These are phyloP conservation scores for Plenodomus lindquistii DNA, from an alignment of 2,329 filamentous ascomycete species.

Conservation along the genomic window DNA sequence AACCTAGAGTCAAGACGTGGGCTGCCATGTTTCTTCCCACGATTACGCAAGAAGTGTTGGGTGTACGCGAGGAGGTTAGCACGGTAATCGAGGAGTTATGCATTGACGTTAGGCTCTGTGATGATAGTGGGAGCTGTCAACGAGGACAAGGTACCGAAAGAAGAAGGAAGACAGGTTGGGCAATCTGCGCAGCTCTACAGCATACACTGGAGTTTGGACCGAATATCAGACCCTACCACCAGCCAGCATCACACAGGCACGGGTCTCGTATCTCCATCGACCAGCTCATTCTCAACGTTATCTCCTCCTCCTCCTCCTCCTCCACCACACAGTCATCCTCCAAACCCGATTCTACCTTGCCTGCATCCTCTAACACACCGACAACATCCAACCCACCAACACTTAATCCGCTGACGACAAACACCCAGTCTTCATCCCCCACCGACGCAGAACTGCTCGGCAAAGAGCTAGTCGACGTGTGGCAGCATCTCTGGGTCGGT, in stretches of 20 bases:
- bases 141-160: not conserved
- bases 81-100: slow-evolving; percentile 28
- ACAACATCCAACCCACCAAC: not conserved
- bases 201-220: slow-evolving; percentile 32
- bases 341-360: not conserved
- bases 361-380: not conserved
- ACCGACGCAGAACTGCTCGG: not conserved
- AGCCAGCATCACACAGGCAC: too few species aligned
- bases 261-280: slow-evolving; percentile 24
- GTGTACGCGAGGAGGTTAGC: not conserved
- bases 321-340: not conserved
- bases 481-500: slow-evolving; percentile 39
- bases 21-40: too few species aligned
- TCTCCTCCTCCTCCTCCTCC: slow-evolving; percentile 16
- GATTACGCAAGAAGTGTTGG: slow-evolving; percentile 7
- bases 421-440: too few species aligned
- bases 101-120: slow-evolving; percentile 35
- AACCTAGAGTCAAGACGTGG: too few species aligned
- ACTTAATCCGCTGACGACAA: too few species aligned
- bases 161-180: slow-evolving; percentile 29
- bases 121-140: not conserved
- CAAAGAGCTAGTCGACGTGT: slow-evolving; percentile 33
- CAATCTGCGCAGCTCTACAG: slow-evolving; percentile 40
- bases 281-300: slow-evolving; percentile 39
- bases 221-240: too few species aligned